Base-by-base conservation (phyloP, 176 grass and related monocot genomes). In the Avena insularis region DNA sequence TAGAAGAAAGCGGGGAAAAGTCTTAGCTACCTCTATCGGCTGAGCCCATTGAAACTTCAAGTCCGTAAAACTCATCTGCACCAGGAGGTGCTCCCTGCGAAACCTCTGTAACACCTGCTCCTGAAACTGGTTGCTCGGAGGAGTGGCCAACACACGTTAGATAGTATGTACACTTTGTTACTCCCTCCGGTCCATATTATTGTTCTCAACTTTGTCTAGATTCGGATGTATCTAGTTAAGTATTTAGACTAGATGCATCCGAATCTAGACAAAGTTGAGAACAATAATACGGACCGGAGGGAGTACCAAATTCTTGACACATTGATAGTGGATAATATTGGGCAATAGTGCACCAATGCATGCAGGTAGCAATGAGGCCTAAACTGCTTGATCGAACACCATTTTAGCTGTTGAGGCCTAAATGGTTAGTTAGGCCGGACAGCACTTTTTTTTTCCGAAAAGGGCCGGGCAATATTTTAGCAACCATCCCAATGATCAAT, bases 391-490 rank as follows among this genome's bases (percentile, higher is more conserved):
- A 20, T 75, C 8, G 13, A 75, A 27, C 3, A 75, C 0, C 29
- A 78, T 56, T 58, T 78, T 58, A 78, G 29, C 71, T 51, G 71
- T 48, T 75, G 71, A 50, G 45, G 71, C 6, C n/a, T 74, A 49
- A 12, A 74, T 25, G 69, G 45, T 72, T 72, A 46, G 19, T 19
- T 29, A 27, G n/a, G 25, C 29, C 25, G 12, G 4, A 65, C 27
- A 65, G 31, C 31, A 65, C 53, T 17, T 16, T 55, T 17, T 55
- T 16, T 55, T 53, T 64, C 25, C 4, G 5, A 14, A 8, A 33
- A 65, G 27, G 62, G 62, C 12, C n/a, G 12, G 21, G 71, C n/a
- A 74, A 74, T 74, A 74, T 74, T 68, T 56, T 68, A 68, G 66
- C 66, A 38, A 70, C 66, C 33, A 70, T 43, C 16, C 16, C 8